A percentile compares a stretch with the other conserved stretches of the same genome.
phyloP scores from a whole-genome alignment of 108 stramenopile genomes.

The Pseudonitzschia pungens region DNA sequence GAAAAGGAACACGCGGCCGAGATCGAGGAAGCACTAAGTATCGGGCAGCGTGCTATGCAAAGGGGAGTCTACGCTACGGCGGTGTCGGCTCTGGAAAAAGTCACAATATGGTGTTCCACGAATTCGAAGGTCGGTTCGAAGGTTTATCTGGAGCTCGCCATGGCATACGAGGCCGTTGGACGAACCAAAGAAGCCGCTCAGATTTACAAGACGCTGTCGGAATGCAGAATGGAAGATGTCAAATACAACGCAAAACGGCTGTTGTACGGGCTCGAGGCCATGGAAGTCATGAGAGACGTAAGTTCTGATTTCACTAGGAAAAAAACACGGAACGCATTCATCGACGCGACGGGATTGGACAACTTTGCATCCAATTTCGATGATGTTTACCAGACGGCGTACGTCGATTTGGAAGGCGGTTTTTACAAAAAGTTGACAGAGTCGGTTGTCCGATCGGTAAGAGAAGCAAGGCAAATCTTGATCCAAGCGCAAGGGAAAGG shows the following conservation, averaged over 20 bases:
- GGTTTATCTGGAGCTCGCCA: slow-evolving; percentile 85
- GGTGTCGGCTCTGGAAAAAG: slow-evolving; percentile 83
- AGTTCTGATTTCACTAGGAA: slow-evolving; percentile 59
- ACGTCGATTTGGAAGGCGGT: slow-evolving; percentile 68
- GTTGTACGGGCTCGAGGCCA: slow-evolving; percentile 81
- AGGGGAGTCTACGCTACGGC: slow-evolving; percentile 77
- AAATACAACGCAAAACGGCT: slow-evolving; percentile 78
- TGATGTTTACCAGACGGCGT: slow-evolving; percentile 82
- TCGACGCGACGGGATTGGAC: slow-evolving; percentile 79
- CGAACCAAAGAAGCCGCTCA: slow-evolving; percentile 66
- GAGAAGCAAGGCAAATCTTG: slow-evolving; percentile 86
- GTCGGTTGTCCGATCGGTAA: slow-evolving; percentile 73
- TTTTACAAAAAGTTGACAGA: slow-evolving; percentile 83
- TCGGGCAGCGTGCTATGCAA: slow-evolving; percentile 65
- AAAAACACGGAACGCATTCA: slow-evolving; percentile 66
- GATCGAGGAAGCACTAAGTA: slow-evolving; percentile 70
- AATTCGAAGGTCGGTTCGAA: slow-evolving; percentile 72
- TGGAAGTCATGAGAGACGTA: slow-evolving; percentile 80
- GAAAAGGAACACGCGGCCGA: slow-evolving; percentile 74
- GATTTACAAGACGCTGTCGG: slow-evolving; percentile 64
- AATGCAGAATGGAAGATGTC: slow-evolving; percentile 74
- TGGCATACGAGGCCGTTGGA: slow-evolving; percentile 88
- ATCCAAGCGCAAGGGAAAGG: slow-evolving; percentile 66
- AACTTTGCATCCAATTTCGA: slow-evolving; percentile 80
- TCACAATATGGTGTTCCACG: slow-evolving; percentile 80